phyloP scores from a whole-genome alignment of 805 yeast genomes.

The Teunomyces kruisii region DNA sequence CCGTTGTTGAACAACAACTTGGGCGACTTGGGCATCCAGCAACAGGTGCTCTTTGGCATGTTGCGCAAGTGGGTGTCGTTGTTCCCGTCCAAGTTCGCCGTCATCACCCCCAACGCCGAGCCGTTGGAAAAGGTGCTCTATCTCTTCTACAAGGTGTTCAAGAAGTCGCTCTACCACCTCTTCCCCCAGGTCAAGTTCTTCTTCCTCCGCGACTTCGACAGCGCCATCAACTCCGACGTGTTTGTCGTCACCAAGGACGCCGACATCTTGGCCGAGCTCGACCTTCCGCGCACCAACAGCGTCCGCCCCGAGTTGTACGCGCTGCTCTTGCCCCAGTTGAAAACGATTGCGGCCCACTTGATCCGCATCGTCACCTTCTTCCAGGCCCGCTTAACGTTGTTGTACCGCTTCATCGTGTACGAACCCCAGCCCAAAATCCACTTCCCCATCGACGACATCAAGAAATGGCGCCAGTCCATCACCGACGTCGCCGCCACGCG shows the following conservation, averaged over 20 bases:
- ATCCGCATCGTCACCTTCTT: slow-evolving; percentile 32
- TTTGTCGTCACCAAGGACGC: slow-evolving; percentile 22
- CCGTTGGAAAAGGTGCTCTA: slow-evolving; percentile 34
- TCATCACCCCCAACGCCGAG: slow-evolving; percentile 20
- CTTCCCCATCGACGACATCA: slow-evolving; percentile 18
- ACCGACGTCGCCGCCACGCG: slow-evolving; percentile 24
- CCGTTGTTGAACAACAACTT: slow-evolving; percentile 26
- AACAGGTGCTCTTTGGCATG: slow-evolving; percentile 34
- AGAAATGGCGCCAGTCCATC: slow-evolving; percentile 28
- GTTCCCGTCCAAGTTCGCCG: slow-evolving; percentile 29
- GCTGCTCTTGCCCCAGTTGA: slow-evolving; percentile 15
- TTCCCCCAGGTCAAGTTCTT: slow-evolving; percentile 42
- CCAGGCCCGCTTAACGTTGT: slow-evolving; percentile 23
- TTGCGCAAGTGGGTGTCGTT: slow-evolving; percentile 35
- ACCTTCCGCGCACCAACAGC: not conserved
- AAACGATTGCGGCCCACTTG: slow-evolving; percentile 26
- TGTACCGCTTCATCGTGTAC: slow-evolving; percentile 30
- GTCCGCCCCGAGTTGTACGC: slow-evolving; percentile 16
- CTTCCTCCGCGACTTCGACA: slow-evolving; percentile 40
- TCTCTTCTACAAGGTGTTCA: slow-evolving; percentile 31
- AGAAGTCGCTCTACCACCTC: slow-evolving; percentile 33
- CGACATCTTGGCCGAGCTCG: slow-evolving; percentile 8
- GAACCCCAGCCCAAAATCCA: slow-evolving; percentile 14
- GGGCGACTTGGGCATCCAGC: slow-evolving; percentile 27
- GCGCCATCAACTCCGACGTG: slow-evolving; percentile 41